Base-by-base conservation (phyloP, 371 early-diverging fungal genomes). In the Polyrhizophydium stewartii region DNA sequence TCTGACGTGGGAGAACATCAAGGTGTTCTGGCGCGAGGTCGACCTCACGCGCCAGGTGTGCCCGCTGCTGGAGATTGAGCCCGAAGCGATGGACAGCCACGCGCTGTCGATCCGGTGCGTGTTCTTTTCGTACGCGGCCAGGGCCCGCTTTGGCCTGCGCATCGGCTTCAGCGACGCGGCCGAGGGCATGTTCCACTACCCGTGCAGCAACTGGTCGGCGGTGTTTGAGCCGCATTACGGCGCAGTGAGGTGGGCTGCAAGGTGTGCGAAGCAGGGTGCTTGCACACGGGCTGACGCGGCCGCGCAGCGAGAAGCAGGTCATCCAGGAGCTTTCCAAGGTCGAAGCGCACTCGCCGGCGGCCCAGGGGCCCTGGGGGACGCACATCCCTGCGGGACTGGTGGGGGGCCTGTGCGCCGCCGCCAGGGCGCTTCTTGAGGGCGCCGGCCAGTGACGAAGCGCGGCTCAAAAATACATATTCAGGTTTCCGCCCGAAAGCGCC, bases 151-250 rank as follows among this genome's bases (percentile, higher is more conserved):
- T 25, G 5, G 7, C 9, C 5, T 25, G 25, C 7, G 25, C 21
- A 30, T 53, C 16, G 53, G 53, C 3, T 53, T 53, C 32, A 27
- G 53, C 19, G 32, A 53, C 2, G 32, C 10, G 6, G 35, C 6
- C n/a, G 53, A 53, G 6, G 53, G 53, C 35, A 32, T 53, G n/a
- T 53, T 53, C 53, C 53, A 53, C 53, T 53, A 53, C 25, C 53
- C 53, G 24, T 53, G 53, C 53, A 27, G 53, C 53, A 21, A 5
- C 21, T 16, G 30, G 35, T 53, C 53, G 30, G 21, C 53, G 19
- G 13, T 5, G 6, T 6, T 53, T 53, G 53, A 30, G 2, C 5
- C 7, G 3, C 53, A 53, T 2, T 53, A 53, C 24, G 53, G 53
- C 30, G 5, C 3, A 19, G 35, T 25, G 5, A 53, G 12, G 53